phyloP scores from a whole-genome alignment of 2,329 filamentous ascomycete genomes.

The Aureobasidium sp. region DNA sequence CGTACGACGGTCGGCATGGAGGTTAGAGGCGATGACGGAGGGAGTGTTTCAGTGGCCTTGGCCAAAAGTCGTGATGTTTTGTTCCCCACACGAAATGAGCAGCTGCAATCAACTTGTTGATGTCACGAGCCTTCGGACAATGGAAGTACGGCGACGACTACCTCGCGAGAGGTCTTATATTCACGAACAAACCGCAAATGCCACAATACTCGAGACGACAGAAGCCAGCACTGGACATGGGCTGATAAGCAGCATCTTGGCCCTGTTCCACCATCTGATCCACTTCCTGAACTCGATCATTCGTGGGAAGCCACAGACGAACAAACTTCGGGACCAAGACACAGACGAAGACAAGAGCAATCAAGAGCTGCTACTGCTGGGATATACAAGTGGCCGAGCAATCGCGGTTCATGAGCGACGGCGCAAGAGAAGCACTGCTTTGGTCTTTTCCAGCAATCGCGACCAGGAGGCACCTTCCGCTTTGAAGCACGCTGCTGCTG shows the following conservation, averaged over 20 bases:
- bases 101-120: conserved; percentile 1
- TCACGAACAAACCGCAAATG: neutral
- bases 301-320: neutral
- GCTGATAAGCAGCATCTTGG: neutral
- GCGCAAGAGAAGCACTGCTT: neutral
- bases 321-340: neutral
- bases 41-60: conserved; percentile 8
- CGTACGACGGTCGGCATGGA: neutral
- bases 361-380: neutral
- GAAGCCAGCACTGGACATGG: neutral
- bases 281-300: neutral
- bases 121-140: conserved; percentile 3
- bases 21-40: neutral
- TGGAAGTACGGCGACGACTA: conserved; percentile 13
- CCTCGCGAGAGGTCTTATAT: conserved; percentile 11
- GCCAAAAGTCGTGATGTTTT: neutral
- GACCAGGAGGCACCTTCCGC: neutral
- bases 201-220: neutral
- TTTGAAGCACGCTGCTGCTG: neutral
- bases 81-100: neutral
- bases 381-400: neutral
- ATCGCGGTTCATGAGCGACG: conserved; percentile 1
- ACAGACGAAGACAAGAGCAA: neutral
- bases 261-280: neutral
- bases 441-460: neutral